Conservation (phyloP, 805 yeast species). For the Yarrowia yakushimensis region DNA sequence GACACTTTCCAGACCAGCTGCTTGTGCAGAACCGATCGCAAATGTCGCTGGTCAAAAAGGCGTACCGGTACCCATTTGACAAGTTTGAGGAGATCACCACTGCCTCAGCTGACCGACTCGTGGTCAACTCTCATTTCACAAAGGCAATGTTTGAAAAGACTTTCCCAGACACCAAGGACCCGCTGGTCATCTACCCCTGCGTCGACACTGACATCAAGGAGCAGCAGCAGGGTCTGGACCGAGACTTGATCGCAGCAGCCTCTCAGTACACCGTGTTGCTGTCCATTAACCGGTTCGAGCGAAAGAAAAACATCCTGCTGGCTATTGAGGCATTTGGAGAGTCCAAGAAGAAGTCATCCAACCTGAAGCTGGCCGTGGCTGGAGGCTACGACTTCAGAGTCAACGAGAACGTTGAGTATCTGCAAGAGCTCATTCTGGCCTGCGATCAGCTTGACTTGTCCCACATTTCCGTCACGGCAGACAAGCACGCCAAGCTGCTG, state of each 20-base stretch:
- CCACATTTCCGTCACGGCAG: neutral
- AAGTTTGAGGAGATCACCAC: constrained; percentile 78
- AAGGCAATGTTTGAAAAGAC: constrained; percentile 61
- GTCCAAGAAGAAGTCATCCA: constrained; percentile 37
- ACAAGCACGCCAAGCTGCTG: neutral
- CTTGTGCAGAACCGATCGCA: constrained; percentile 50
- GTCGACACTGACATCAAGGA: constrained; percentile 46
- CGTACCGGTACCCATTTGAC: constrained; percentile 83
- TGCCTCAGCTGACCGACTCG: constrained; percentile 67
- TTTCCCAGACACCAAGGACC: constrained; percentile 45
- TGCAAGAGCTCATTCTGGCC: constrained; percentile 51
- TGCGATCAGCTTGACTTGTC: constrained; percentile 26
- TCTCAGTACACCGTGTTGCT: constrained; percentile 46
- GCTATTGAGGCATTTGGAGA: constrained; percentile 67
- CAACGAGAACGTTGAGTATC: constrained; percentile 68
- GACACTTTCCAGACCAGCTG: constrained; percentile 93
- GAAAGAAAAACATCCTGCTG: constrained; percentile 74
- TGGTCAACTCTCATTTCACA: constrained; percentile 88
- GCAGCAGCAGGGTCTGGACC: constrained; percentile 23
- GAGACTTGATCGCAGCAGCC: constrained; percentile 25
- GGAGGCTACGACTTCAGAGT: constrained; percentile 89
- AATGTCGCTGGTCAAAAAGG: constrained; percentile 49
- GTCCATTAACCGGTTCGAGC: constrained; percentile 85
- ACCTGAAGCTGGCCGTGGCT: constrained; percentile 60
- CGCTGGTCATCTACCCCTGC: constrained; percentile 73